Conservation (phyloP, 208 protist species). For the Wallacemonas sp. region DNA sequence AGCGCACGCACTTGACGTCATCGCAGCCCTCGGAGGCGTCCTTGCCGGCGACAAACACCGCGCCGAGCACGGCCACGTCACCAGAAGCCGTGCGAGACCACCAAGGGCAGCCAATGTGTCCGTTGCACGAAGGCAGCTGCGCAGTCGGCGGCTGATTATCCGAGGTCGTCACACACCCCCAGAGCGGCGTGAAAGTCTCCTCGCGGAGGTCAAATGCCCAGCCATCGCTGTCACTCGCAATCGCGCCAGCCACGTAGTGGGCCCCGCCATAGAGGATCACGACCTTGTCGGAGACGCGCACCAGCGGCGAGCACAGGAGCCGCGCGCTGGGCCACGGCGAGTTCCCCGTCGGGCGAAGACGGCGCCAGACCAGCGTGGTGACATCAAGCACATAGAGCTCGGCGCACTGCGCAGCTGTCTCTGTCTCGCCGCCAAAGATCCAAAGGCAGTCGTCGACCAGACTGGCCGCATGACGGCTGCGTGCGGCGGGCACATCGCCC, state of each 20-base stretch:
- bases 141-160: too few species aligned
- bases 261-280: conserved; percentile 71
- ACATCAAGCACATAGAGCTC: conserved; percentile 46
- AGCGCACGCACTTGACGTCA: conserved; percentile 43
- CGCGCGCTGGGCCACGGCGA: conserved; percentile 35
- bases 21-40: conserved; percentile 62
- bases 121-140: conserved; percentile 18
- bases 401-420: conserved; percentile 45
- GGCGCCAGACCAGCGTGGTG: conserved; percentile 42
- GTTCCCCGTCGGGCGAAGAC: conserved; percentile 13
- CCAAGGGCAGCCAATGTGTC: too few species aligned
- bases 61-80: conserved; percentile 28
- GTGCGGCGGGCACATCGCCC: conserved; percentile 45
- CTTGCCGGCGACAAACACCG: conserved; percentile 70
- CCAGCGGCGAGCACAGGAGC: conserved; percentile 47
- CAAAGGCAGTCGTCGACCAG: conserved; percentile 30
- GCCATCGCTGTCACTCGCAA: conserved; percentile 51
- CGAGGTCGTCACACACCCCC: conserved; percentile 7
- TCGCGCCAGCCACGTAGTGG: conserved; percentile 53
- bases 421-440: conserved; percentile 72
- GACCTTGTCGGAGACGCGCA: conserved; percentile 32
- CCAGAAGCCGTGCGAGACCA: conserved; percentile 13
- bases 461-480: conserved; percentile 54
- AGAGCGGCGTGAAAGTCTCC: conserved; percentile 17
- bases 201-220: conserved; percentile 40